phyloP scores from a whole-genome alignment of 345 rosid genomes.

The Acer yangbiense region DNA sequence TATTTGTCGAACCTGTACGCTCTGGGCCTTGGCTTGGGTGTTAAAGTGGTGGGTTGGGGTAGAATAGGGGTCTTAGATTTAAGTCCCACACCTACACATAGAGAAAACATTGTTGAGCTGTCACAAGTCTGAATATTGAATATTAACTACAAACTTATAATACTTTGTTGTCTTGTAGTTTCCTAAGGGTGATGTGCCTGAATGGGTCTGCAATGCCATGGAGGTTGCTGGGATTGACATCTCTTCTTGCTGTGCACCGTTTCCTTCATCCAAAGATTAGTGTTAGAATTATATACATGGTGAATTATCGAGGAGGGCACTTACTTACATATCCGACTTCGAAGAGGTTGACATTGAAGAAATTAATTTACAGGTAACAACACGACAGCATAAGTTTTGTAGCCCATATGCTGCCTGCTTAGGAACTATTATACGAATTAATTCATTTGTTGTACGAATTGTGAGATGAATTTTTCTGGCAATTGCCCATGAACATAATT shows the following conservation, averaged over 20 bases:
- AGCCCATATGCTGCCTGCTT: constrained; percentile 31
- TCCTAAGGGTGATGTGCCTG: constrained; percentile 72
- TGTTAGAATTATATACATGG: not conserved
- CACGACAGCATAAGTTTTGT: constrained; percentile 39
- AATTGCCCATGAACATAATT: not conserved
- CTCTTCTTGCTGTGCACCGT: constrained; percentile 51
- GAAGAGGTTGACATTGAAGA: constrained; percentile 12
- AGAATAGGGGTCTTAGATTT: not conserved
- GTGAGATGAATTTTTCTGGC: not conserved
- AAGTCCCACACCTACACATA: constrained; percentile 5
- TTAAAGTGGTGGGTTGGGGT: not conserved
- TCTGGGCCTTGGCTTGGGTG: not conserved
- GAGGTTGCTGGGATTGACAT: constrained; percentile 78
- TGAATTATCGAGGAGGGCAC: not conserved
- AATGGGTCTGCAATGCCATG: constrained; percentile 90
- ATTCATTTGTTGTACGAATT: not conserved
- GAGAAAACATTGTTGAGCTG: not conserved
- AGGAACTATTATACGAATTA: not conserved
- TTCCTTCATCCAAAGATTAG: constrained; percentile 22
- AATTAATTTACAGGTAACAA: constrained; percentile 23
- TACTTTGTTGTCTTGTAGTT: constrained; percentile 47
- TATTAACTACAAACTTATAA: constrained; percentile 6
- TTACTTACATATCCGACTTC: not conserved
- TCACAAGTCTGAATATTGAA: not conserved
- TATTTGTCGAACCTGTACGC: not conserved